phyloP scores from a whole-genome alignment of 2,329 filamentous ascomycete genomes.

The Microsporum canis region DNA sequence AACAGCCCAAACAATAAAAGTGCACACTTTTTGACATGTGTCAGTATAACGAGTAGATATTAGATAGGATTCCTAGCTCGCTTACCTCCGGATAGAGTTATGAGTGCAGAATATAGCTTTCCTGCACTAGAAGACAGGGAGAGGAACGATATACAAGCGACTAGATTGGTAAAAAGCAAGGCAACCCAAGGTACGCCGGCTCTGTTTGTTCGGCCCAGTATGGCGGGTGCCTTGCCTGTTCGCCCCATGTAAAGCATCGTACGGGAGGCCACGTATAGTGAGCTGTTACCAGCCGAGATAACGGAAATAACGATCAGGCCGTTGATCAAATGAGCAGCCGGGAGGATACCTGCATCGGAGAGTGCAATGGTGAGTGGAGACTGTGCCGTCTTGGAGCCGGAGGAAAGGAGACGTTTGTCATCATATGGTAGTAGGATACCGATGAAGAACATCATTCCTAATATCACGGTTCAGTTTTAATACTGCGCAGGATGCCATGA shows the following conservation, averaged over 20 bases:
- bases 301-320: slow-evolving; percentile 65
- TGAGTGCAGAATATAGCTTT: slow-evolving; percentile 23
- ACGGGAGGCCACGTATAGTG: slow-evolving; percentile 65
- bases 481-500: not conserved
- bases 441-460: slow-evolving; percentile 59
- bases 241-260: slow-evolving; percentile 68
- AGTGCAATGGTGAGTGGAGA: slow-evolving; percentile 65
- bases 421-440: slow-evolving; percentile 63
- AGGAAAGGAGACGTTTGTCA: slow-evolving; percentile 51
- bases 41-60: not conserved
- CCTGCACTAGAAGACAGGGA: slow-evolving; percentile 23
- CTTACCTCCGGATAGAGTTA: slow-evolving; percentile 27
- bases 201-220: slow-evolving; percentile 56
- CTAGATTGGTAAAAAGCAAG: slow-evolving; percentile 59
- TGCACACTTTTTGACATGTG: slow-evolving; percentile 20
- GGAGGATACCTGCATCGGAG: slow-evolving; percentile 60
- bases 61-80: not conserved
- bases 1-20: slow-evolving; percentile 31
- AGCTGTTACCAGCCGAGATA: slow-evolving; percentile 59
- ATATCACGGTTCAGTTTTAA: not conserved
- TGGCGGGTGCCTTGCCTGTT: slow-evolving; percentile 55
- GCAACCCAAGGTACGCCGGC: slow-evolving; percentile 51
- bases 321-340: slow-evolving; percentile 65
- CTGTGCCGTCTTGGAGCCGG: slow-evolving; percentile 51
- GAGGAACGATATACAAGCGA: slow-evolving; percentile 40